phyloP scores from a whole-genome alignment of 306 rosid genomes.

The Cajanus cajan region DNA sequence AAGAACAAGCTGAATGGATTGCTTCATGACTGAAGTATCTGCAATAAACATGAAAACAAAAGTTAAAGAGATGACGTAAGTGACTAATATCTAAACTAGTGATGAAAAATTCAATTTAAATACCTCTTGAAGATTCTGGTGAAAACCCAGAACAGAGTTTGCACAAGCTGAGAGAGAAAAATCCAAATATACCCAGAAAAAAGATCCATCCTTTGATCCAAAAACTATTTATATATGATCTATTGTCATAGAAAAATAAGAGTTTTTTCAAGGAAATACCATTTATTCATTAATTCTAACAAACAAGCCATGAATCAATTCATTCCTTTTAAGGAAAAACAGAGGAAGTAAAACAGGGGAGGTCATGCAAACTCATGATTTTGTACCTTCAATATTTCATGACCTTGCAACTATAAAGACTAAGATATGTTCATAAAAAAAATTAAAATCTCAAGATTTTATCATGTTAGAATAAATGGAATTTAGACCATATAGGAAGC shows the following conservation, averaged over 20 bases:
- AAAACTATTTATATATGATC: background rate
- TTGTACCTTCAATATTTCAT: slow-evolving; percentile 31
- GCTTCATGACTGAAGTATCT: slow-evolving; percentile 28
- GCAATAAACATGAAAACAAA: background rate
- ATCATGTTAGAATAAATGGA: background rate
- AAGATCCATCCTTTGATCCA: slow-evolving; percentile 29
- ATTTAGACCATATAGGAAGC: background rate
- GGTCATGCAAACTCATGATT: slow-evolving; percentile 44
- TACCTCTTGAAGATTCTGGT: slow-evolving; percentile 52
- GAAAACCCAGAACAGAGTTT: slow-evolving; percentile 42
- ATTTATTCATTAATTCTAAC: background rate
- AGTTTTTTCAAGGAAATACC: background rate
- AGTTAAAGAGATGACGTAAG: background rate
- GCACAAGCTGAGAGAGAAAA: slow-evolving; percentile 45
- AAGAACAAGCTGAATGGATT: slow-evolving; percentile 1
- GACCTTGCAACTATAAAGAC: background rate
- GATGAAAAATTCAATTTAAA: slow-evolving; percentile 2
- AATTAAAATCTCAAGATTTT: background rate
- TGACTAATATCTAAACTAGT: background rate
- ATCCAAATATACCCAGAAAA: slow-evolving; percentile 40
- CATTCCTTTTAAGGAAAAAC: slow-evolving; percentile 45
- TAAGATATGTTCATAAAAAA: background rate
- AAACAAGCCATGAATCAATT: slow-evolving; percentile 35
- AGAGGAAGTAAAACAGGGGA: background rate
- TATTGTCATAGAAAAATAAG: slow-evolving; percentile 33